Evolutionary conservation across 306 rosid species (phyloP), one percentile per base, ranked within the genome.

Genomic region (Cicer yamashitae): DNA sequence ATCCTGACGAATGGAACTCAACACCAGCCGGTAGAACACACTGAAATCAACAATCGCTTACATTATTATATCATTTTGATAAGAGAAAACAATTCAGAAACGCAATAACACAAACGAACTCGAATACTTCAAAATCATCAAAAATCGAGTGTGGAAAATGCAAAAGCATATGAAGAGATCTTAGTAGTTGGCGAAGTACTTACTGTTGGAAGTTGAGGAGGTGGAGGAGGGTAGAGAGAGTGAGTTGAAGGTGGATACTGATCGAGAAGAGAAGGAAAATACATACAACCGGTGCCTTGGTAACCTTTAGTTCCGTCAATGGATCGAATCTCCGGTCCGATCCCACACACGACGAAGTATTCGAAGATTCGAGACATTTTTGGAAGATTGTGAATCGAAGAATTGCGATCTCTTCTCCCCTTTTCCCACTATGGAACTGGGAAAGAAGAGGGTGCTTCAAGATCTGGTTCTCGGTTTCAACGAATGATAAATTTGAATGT

Each of bases 1-100:
- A 92, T 3, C 99, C 98, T 0, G 96, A 89, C 3, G 92, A 75
- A 71, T 81, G 75, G 78, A 94, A 88, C 82, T 80, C 89, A 25
- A 92, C 90, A n/a, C 99, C 92, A 65, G 99, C 99, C 9, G 99
- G 99, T 66, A 94, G 81, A 86, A 94, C 99, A 61, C 97, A 92
- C 99, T 94, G 93, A 80, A 84, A 83, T 22, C 70, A 82, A 71
- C 62, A 18, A 67, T 66, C 25, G 73, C 38, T 41, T 10, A 39
- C 57, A 51, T 60, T 14, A 57, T 39, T 18, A 73, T 59, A 84
- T 50, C 70, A 64, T 61, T 61, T 20, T 61, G 41, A 54, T 46
- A 84, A 38, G 34, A 13, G 8, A 61, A 68, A 20, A 47, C 17
- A 69, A 78, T 66, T 71, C 66, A 34, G 15, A 47, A 72, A 72